A percentile compares a stretch with the other conserved stretches of the same genome.
Conservation (phyloP, 495 filamentous ascomycete genomes). For the Penicillium atrosanguineum region DNA sequence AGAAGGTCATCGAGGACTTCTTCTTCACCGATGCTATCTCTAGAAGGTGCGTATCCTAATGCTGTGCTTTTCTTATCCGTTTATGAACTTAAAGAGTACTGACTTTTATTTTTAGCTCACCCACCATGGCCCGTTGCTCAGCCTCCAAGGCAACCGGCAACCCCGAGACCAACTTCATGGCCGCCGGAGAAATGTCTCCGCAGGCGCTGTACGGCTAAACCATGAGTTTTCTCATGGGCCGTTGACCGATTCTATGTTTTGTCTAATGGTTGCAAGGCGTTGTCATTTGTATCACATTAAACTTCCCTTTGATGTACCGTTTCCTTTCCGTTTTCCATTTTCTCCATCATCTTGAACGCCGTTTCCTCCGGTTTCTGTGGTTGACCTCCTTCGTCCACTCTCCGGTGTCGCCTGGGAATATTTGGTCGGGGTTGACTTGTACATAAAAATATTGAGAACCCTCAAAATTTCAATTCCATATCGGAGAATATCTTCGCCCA, state of each 20-base stretch:
- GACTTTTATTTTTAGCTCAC: slow-evolving; percentile 58
- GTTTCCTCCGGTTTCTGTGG: slow-evolving; percentile 21
- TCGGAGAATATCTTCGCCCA: slow-evolving; percentile 13
- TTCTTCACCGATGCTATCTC: slow-evolving; percentile 97
- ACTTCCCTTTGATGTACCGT: slow-evolving; percentile 31
- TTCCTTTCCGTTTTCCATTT: slow-evolving; percentile 23
- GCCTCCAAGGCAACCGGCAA: slow-evolving; percentile 70
- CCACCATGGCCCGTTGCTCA: slow-evolving; percentile 95
- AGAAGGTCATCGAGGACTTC: slow-evolving; percentile 87
- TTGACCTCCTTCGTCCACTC: slow-evolving; percentile 24
- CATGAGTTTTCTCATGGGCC: slow-evolving; percentile 11
- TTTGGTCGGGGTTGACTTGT: slow-evolving; percentile 39
- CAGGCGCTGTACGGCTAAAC: slow-evolving; percentile 46
- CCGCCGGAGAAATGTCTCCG: slow-evolving; percentile 62
- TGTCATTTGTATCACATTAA: slow-evolving; percentile 44
- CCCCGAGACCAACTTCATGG: slow-evolving; percentile 83
- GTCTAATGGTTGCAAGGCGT: slow-evolving; percentile 43
- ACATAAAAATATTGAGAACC: slow-evolving; percentile 42
- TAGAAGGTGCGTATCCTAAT: slow-evolving; percentile 66
- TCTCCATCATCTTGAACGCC: slow-evolving; percentile 21
- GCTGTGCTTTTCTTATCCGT: background rate
- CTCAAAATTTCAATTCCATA: slow-evolving; percentile 25
- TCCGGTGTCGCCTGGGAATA: slow-evolving; percentile 23
- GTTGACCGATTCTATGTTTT: slow-evolving; percentile 33
- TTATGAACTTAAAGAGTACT: slow-evolving; percentile 13